phyloP scores from a whole-genome alignment of 257 asterid genomes.

The Asclepias syriaca region DNA sequence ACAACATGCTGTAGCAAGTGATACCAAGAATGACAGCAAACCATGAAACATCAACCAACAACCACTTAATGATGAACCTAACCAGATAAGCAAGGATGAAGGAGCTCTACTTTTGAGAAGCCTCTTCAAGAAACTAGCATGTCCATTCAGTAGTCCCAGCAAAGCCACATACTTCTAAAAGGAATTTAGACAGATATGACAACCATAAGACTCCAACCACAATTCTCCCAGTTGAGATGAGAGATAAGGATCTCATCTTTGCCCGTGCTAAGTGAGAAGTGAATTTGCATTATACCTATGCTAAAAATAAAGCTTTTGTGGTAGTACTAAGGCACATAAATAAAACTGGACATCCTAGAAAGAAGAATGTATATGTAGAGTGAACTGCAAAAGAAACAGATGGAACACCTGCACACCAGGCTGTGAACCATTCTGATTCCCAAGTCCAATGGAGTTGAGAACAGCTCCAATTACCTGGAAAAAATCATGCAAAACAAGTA shows the following conservation, averaged over 20 bases:
- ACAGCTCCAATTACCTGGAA: slow-evolving; percentile 88
- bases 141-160: neutral
- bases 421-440: slow-evolving; percentile 52
- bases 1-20: neutral
- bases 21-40: neutral
- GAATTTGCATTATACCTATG: neutral
- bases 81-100: neutral
- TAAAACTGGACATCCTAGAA: neutral
- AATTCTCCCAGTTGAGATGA: neutral
- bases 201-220: neutral
- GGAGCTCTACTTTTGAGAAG: neutral
- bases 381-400: neutral
- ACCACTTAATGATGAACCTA: neutral
- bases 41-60: neutral
- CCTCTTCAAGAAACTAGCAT: neutral
- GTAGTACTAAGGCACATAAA: neutral
- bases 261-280: neutral
- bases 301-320: neutral
- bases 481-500: slow-evolving; percentile 8
- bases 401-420: slow-evolving; percentile 56
- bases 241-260: neutral
- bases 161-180: neutral
- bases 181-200: neutral
- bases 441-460: slow-evolving; percentile 64
- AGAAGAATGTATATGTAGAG: neutral